Evolutionary conservation across 345 rosid species (phyloP), one percentile per base, ranked within the genome.

Genomic region (Pugionium cornutum): DNA sequence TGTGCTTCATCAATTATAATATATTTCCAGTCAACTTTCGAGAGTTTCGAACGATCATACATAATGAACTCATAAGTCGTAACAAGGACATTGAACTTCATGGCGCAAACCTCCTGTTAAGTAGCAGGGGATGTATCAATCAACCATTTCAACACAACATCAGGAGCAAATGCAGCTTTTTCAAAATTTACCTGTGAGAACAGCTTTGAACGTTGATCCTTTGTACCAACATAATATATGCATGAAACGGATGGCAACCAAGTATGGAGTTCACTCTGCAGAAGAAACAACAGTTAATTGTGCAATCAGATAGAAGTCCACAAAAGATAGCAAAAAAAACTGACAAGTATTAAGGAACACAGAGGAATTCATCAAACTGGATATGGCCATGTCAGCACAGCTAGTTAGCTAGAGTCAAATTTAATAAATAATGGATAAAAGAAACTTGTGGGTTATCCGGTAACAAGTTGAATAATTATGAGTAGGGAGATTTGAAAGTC

Each of bases 1-100:
- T 95, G 99, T 67, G 99, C 99, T 80, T 95, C 99, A 71, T 95
- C 99, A 73, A 95, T 95, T 79, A 95, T 75, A 62, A 95, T 95
- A 69, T 95, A 95, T 75, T 89, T 95, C 99, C 99, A 95, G 69
- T 95, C 98, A 69, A 95, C 70, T 84, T 84, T 95, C 70, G 99
- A 91, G 45, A 95, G 95, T 83, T 95, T 95, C 27, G 99, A 75
- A 33, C 96, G 97, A 56, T 95, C 99, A 72, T 85, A 91, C 99
- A 95, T 95, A 79, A 95, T 89, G 78, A 95, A 95, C 74, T 95
- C 99, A 69, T 95, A 95, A 52, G 99, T 91, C 49, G 99, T 95
- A 76, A 95, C 98, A 5, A 95, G 96, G 50, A 95, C 97, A 76
- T 95, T 95, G 73, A 91, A 95, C 77, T 95, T 95, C 96, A 89